phyloP scores from a whole-genome alignment of 495 filamentous ascomycete genomes.

The Trypethelium eluteriae region DNA sequence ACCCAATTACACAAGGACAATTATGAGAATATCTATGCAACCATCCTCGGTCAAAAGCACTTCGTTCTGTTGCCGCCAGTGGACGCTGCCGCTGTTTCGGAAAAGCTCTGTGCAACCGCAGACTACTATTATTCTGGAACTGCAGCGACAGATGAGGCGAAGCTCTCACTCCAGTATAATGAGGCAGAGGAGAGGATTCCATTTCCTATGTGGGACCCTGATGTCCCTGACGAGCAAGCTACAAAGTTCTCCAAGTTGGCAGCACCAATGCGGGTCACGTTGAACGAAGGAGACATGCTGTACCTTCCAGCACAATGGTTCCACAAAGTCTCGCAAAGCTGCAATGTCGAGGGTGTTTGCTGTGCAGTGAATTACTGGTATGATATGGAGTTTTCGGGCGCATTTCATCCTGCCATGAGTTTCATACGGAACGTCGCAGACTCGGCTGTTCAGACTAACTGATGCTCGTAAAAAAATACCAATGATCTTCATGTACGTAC shows the following conservation, averaged over 20 bases:
- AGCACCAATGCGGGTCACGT: constrained; percentile 50
- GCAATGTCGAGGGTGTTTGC: constrained; percentile 55
- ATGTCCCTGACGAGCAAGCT: constrained; percentile 40
- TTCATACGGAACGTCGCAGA: constrained; percentile 20
- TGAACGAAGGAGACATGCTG: constrained; percentile 68
- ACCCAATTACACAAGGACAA: constrained; percentile 70
- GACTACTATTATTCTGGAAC: constrained; percentile 37
- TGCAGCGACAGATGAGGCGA: constrained; percentile 17
- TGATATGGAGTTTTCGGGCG: constrained; percentile 32
- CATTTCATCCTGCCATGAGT: constrained; percentile 23
- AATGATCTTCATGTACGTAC: neutral
- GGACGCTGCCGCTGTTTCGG: constrained; percentile 55
- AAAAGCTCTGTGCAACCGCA: constrained; percentile 45
- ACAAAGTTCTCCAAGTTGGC: constrained; percentile 50
- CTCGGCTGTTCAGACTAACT: neutral
- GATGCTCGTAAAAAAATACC: neutral
- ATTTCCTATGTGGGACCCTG: constrained; percentile 66
- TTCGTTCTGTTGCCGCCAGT: constrained; percentile 63
- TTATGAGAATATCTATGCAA: constrained; percentile 76
- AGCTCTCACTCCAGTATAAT: constrained; percentile 32
- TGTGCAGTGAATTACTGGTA: constrained; percentile 77
- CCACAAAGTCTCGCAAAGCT: constrained; percentile 64
- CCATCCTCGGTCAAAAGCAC: constrained; percentile 59
- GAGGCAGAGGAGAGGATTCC: constrained; percentile 43
- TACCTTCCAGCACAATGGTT: constrained; percentile 62